These are phyloP conservation scores for Globisporangium takayamanum DNA, from an alignment of 352 stramenopile species.

Conservation along the genomic window DNA sequence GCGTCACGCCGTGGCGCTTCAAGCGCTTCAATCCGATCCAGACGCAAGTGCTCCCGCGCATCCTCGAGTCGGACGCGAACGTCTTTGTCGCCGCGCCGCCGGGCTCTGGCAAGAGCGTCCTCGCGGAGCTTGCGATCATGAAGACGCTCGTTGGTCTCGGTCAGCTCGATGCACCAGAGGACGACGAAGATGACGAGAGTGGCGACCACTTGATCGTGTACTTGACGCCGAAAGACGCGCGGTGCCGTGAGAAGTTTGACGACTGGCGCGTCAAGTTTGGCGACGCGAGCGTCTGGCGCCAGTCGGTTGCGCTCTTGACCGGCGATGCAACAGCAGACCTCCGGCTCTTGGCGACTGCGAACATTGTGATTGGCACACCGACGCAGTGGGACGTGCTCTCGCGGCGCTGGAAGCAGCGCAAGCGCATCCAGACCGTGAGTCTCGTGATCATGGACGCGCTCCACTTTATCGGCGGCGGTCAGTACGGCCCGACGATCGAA, in stretches of 20 bases:
- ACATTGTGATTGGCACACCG: conserved; percentile 93
- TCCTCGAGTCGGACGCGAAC: conserved; percentile 95
- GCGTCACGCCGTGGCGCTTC: conserved; percentile 64
- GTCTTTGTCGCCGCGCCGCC: conserved; percentile 93
- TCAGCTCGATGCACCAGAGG: conserved; percentile 15
- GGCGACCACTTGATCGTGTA: conserved; percentile 89
- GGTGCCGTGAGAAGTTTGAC: conserved; percentile 53
- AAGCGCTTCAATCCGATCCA: conserved; percentile 98
- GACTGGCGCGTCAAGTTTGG: conserved; percentile 88
- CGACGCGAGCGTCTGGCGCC: conserved; percentile 64
- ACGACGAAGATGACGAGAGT: conserved; percentile 41
- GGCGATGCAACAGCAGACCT: conserved; percentile 94
- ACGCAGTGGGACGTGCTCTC: conserved; percentile 96
- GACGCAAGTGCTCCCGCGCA: conserved; percentile 95
- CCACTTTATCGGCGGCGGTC: conserved; percentile 93
- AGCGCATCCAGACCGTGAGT: conserved; percentile 91
- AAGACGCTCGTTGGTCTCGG: conserved; percentile 75
- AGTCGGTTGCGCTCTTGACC: conserved; percentile 89
- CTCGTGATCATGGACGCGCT: conserved; percentile 97
- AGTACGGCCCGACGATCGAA: conserved; percentile 92
- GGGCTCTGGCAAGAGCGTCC: conserved; percentile 92
- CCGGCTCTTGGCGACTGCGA: conserved; percentile 83
- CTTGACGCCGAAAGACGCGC: conserved; percentile 87
- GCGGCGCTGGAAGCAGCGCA: conserved; percentile 95
- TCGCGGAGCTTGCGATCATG: conserved; percentile 95